phyloP scores from a whole-genome alignment of 2,329 filamentous ascomycete genomes.

The Colletotrichum agaves region DNA sequence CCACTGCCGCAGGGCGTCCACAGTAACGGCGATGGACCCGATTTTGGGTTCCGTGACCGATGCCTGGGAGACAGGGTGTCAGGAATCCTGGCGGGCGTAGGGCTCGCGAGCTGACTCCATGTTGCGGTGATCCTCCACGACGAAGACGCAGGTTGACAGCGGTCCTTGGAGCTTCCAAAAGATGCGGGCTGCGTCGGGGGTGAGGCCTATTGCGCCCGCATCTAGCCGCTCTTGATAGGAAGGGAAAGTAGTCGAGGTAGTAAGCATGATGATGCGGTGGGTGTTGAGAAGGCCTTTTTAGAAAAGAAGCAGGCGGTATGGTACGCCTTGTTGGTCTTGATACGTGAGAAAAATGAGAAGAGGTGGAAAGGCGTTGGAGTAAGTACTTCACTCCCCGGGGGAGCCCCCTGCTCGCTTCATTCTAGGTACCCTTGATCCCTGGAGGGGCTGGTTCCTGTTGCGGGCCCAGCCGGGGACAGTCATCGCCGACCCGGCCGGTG shows the following conservation, averaged over 20 bases:
- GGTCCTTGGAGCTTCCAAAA: conserved; percentile 2
- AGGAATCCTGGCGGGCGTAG: conserved; percentile 1
- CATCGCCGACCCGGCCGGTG: too few relatives aligned
- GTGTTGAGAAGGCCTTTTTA: background rate
- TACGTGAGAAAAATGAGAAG: background rate
- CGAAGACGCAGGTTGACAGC: conserved; percentile 3
- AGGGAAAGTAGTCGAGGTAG: background rate
- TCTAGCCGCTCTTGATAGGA: conserved; percentile 1
- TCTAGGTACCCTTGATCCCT: background rate
- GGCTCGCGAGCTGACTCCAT: background rate
- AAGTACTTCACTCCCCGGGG: background rate
- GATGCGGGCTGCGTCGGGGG: conserved; percentile 8
- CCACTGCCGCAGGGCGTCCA: conserved; percentile 4
- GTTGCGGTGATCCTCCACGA: background rate
- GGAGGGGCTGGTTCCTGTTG: background rate
- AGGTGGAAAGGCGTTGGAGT: conserved; percentile 1
- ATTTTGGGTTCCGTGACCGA: background rate
- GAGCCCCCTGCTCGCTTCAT: background rate
- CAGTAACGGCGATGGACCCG: conserved; percentile 1
- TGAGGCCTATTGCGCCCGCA: background rate
- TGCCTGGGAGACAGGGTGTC: background rate
- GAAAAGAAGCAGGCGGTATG: background rate
- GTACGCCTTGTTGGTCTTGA: background rate
- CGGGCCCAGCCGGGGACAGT: too few relatives aligned
- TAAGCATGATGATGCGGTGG: background rate